Conservation (phyloP, 495 filamentous ascomycete species). For the Neurospora discreta region DNA sequence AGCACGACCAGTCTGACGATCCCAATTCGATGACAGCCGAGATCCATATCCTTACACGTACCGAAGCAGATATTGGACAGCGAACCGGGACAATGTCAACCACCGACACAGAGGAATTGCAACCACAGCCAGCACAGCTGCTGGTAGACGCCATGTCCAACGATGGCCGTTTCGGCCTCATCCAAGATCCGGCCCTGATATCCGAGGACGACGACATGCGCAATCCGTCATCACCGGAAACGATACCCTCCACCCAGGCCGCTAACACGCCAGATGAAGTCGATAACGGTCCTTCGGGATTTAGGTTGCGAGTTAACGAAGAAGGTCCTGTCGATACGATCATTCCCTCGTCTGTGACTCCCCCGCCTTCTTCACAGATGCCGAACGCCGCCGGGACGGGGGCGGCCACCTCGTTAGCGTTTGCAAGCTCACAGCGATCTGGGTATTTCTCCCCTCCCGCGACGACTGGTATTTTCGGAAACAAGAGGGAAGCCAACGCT, state of each 20-base stretch:
- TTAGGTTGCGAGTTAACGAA: conserved; percentile 31
- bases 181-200: conserved; percentile 29
- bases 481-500: conserved; percentile 39
- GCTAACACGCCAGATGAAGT: conserved; percentile 22
- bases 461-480: conserved; percentile 34
- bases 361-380: conserved; percentile 64
- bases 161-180: conserved; percentile 12
- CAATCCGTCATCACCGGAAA: conserved; percentile 26
- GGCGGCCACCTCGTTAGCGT: conserved; percentile 25
- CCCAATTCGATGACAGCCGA: neutral
- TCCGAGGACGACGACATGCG: conserved; percentile 20
- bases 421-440: conserved; percentile 33
- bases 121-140: conserved; percentile 8
- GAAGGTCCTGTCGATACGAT: conserved; percentile 23
- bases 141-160: conserved; percentile 15
- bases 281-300: conserved; percentile 22
- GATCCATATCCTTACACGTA: neutral
- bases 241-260: conserved; percentile 33
- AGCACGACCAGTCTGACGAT: neutral
- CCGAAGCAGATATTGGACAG: neutral
- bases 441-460: conserved; percentile 46
- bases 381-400: conserved; percentile 24
- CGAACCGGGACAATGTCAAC: neutral
- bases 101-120: conserved; percentile 10
- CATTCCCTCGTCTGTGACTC: conserved; percentile 50